Conservation (phyloP, 768 basidiomycete genomes). For the Rhizopogon vulgaris region DNA sequence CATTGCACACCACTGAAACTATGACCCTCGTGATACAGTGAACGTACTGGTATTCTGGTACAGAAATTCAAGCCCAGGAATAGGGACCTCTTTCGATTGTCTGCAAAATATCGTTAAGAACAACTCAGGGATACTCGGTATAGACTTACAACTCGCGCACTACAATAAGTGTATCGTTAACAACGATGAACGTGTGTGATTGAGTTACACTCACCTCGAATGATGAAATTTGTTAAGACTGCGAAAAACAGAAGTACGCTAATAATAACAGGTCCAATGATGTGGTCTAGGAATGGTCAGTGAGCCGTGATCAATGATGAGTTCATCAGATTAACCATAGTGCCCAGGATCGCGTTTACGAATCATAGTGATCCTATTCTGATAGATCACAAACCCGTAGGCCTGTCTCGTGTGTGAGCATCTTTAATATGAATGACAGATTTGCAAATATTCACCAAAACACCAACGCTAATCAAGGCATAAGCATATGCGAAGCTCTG, state of each 20-base stretch:
- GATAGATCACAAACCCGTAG: conserved; percentile 84
- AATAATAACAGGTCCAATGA: conserved; percentile 78
- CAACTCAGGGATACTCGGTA: background rate
- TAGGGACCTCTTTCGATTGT: conserved; percentile 20
- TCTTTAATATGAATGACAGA: background rate
- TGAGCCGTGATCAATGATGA: background rate
- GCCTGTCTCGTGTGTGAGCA: conserved; percentile 36
- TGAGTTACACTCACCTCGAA: conserved; percentile 58
- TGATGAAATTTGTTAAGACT: conserved; percentile 79
- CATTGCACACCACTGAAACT: background rate
- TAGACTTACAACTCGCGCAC: conserved; percentile 54
- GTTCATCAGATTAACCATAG: conserved; percentile 57
- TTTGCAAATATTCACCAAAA: conserved; percentile 39
- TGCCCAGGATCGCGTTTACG: conserved; percentile 81
- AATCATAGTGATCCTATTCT: conserved; percentile 87
- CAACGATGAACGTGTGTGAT: conserved; percentile 6
- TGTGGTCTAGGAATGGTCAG: conserved; percentile 49
- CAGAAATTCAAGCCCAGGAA: conserved; percentile 23
- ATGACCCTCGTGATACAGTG: background rate
- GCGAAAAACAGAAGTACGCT: conserved; percentile 82
- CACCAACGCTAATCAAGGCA: conserved; percentile 67
- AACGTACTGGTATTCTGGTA: conserved; percentile 4
- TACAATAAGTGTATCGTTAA: conserved; percentile 16
- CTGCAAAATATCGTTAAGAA: conserved; percentile 8
- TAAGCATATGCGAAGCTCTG: conserved; percentile 79